Conservation (phyloP, 2,329 filamentous ascomycete genomes). For the Diaporthe sp. region DNA sequence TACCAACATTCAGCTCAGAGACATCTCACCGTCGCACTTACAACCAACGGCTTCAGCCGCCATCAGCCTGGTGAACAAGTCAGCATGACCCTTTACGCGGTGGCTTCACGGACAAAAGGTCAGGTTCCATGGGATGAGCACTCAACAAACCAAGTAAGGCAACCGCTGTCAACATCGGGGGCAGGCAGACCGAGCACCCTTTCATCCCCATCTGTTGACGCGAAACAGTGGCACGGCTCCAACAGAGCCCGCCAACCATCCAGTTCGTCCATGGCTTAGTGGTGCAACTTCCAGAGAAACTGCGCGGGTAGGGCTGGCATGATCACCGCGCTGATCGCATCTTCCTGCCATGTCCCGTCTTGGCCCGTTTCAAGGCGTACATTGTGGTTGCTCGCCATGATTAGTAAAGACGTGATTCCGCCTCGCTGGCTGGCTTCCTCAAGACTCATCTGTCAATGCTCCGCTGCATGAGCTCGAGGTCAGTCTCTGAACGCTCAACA, state of each 20-base stretch:
- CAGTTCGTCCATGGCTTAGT: too few species aligned
- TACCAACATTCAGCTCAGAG: not conserved
- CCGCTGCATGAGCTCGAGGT: not conserved
- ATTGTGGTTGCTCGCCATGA: too few species aligned
- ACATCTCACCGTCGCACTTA: not conserved
- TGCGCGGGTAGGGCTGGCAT: not conserved
- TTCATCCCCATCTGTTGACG: not conserved
- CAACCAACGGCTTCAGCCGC: not conserved
- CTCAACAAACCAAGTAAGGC: not conserved
- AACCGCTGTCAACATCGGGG: not conserved
- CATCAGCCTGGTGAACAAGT: not conserved
- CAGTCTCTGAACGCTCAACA: not conserved
- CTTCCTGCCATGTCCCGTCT: not conserved
- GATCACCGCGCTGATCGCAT: conserved; percentile 1
- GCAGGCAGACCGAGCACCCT: not conserved
- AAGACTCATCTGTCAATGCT: not conserved
- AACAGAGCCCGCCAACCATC: not conserved
- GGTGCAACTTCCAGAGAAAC: not conserved
- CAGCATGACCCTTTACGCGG: not conserved
- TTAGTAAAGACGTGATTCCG: not conserved
- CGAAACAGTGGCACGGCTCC: not conserved
- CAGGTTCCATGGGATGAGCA: not conserved
- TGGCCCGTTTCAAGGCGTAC: not conserved
- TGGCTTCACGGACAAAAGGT: not conserved
- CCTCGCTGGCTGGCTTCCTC: too few species aligned